A percentile compares a stretch with the other conserved stretches of the same genome.
phyloP scores from a whole-genome alignment of 2,329 filamentous ascomycete species.

The Emydomyces testavorans region DNA sequence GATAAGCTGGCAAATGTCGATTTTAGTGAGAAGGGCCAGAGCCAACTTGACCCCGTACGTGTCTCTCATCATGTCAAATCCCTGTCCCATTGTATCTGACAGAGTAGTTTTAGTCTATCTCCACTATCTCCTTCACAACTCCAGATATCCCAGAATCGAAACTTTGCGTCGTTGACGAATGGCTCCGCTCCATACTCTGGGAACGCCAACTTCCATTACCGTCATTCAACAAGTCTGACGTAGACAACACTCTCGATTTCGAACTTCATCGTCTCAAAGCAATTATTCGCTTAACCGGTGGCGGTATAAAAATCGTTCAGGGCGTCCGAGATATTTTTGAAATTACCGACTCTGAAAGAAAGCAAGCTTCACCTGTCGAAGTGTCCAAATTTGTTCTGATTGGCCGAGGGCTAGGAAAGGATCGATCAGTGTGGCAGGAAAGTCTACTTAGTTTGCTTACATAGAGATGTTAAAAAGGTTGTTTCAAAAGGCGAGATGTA shows the following conservation, averaged over 20 bases:
- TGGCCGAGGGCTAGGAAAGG: constrained; percentile 32
- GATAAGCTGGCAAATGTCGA: constrained; percentile 66
- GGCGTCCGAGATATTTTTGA: constrained; percentile 92
- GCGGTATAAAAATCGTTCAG: constrained; percentile 64
- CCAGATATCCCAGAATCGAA: constrained; percentile 48
- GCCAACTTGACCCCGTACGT: constrained; percentile 74
- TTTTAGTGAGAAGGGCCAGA: constrained; percentile 66
- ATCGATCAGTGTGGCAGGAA: constrained; percentile 25
- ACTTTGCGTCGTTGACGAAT: constrained; percentile 58
- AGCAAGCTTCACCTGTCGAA: constrained; percentile 17
- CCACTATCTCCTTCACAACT: constrained; percentile 63
- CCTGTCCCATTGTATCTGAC: background rate
- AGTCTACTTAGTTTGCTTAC: constrained; percentile 21
- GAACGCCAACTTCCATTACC: constrained; percentile 39
- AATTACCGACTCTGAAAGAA: constrained; percentile 52
- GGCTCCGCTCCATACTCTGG: constrained; percentile 78
- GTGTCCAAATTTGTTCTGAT: constrained; percentile 40
- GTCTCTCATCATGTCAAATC: background rate
- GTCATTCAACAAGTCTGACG: background rate
- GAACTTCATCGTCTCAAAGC: constrained; percentile 87
- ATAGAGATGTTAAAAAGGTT: background rate
- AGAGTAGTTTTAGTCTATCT: constrained; percentile 54
- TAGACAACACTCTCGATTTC: constrained; percentile 37
- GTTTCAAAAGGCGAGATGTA: background rate
- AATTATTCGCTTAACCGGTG: constrained; percentile 51